Conservation (phyloP, 2,329 filamentous ascomycete genomes). For the Fusarium sulawesiense region DNA sequence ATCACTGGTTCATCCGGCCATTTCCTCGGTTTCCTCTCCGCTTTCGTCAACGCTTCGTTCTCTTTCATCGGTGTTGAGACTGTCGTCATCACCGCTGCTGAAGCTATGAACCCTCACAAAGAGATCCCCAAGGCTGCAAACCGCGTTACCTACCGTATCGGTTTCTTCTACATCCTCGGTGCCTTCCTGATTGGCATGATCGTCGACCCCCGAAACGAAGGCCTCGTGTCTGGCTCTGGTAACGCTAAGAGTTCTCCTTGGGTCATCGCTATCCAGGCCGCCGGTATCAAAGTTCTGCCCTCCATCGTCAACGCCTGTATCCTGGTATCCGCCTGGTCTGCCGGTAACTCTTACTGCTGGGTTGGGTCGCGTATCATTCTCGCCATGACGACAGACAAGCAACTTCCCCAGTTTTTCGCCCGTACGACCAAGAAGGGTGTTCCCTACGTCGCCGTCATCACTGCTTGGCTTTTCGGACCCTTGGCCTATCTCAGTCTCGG, state of each 20-base stretch:
- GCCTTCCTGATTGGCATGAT: conserved; percentile 68
- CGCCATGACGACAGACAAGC: conserved; percentile 73
- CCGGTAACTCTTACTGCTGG: conserved; percentile 66
- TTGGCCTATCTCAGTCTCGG: conserved; percentile 74
- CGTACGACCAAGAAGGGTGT: conserved; percentile 71
- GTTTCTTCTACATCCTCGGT: conserved; percentile 69
- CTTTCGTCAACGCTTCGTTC: conserved; percentile 65
- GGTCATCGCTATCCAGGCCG: conserved; percentile 75
- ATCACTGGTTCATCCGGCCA: conserved; percentile 57
- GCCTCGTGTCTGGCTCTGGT: conserved; percentile 59
- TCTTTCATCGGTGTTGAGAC: conserved; percentile 59
- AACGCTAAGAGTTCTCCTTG: conserved; percentile 68
- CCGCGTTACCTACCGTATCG: conserved; percentile 68
- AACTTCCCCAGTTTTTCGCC: conserved; percentile 72
- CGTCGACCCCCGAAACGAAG: conserved; percentile 70
- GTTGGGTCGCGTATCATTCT: conserved; percentile 74
- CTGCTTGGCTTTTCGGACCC: conserved; percentile 69
- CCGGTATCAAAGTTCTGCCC: conserved; percentile 72
- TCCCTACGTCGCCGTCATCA: conserved; percentile 65
- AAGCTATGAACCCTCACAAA: conserved; percentile 69
- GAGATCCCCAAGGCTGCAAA: conserved; percentile 72
- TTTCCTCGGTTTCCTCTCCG: conserved; percentile 67
- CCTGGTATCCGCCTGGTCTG: conserved; percentile 73
- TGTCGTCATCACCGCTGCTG: conserved; percentile 68
- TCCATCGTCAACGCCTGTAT: conserved; percentile 76